Evolutionary conservation across 208 protist species (phyloP).

Genomic region (Leishmania aethiopica): DNA sequence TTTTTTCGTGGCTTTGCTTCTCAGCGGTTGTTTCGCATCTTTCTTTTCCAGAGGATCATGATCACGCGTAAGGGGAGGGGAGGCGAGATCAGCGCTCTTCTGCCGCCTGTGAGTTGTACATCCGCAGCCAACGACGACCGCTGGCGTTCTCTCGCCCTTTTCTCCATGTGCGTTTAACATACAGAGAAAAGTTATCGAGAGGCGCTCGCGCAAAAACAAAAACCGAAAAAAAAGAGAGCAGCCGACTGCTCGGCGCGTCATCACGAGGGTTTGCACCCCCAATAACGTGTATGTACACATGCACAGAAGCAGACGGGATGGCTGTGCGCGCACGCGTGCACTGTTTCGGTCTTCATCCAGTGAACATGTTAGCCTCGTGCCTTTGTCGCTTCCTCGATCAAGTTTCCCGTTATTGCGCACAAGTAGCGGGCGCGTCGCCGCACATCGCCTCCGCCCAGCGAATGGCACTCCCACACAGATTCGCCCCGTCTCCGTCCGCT

Average conservation of each 20-base stretch:
- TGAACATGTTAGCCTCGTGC: not conserved
- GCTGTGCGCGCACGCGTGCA: not conserved
- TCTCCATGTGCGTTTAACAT: not conserved
- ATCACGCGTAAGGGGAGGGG: not conserved
- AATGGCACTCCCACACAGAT: conserved; percentile 9
- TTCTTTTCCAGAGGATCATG: not conserved
- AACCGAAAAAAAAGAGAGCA: no score
- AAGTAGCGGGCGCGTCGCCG: not conserved
- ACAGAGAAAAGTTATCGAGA: not conserved
- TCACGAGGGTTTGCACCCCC: no score
- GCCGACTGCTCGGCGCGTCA: not conserved
- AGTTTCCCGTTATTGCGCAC: no score
- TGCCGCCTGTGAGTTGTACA: not conserved
- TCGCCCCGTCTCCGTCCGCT: conserved; percentile 7
- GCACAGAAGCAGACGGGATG: not conserved
- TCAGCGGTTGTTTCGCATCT: not conserved
- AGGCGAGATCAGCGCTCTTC: not conserved
- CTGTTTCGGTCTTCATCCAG: not conserved
- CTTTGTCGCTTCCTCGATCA: not conserved
- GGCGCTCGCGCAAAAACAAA: not conserved
- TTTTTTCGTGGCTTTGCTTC: not conserved
- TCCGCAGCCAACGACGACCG: not conserved
- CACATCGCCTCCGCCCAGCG: conserved; percentile 11
- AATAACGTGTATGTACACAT: not conserved
- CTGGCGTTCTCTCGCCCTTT: not conserved